Evolutionary conservation across 73 alveolate genomes (phyloP).

Genomic region (Paramecium biaurelia): DNA sequence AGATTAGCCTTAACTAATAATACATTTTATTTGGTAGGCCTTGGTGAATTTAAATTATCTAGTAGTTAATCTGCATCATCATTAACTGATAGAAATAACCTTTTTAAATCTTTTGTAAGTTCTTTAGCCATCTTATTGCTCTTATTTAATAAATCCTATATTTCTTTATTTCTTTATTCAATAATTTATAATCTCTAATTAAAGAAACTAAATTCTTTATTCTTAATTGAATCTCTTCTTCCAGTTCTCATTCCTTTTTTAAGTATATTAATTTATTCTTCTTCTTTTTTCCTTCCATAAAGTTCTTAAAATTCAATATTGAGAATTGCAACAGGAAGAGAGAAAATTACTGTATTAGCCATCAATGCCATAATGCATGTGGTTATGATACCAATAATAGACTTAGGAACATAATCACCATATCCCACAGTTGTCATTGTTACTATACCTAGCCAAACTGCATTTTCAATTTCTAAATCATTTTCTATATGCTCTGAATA

Average conservation of each 20-base stretch:
- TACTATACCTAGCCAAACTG: conserved; percentile 28
- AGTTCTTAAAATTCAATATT: neutral
- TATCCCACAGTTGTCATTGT: conserved; percentile 49
- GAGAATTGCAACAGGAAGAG: conserved; percentile 34
- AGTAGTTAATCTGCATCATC: conserved; percentile 18
- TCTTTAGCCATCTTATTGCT: conserved; percentile 42
- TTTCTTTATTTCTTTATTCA: conserved; percentile 29
- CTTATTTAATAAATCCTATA: neutral
- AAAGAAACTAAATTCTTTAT: conserved; percentile 5
- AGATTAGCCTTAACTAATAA: conserved; percentile 17
- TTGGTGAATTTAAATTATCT: neutral
- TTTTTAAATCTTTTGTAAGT: conserved; percentile 3
- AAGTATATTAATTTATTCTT: neutral
- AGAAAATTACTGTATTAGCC: conserved; percentile 18
- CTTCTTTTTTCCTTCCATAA: neutral
- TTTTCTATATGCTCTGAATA: neutral
- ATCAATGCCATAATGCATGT: conserved; percentile 1
- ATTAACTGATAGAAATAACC: conserved; percentile 2
- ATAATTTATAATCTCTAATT: conserved; percentile 10
- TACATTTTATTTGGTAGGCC: neutral
- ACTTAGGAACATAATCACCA: conserved; percentile 45
- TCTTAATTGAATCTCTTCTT: neutral
- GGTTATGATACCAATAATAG: neutral
- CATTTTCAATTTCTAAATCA: neutral
- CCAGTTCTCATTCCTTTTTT: neutral